Base-by-base conservation (phyloP, 495 filamentous ascomycete genomes). In the Daldinia childiae region DNA sequence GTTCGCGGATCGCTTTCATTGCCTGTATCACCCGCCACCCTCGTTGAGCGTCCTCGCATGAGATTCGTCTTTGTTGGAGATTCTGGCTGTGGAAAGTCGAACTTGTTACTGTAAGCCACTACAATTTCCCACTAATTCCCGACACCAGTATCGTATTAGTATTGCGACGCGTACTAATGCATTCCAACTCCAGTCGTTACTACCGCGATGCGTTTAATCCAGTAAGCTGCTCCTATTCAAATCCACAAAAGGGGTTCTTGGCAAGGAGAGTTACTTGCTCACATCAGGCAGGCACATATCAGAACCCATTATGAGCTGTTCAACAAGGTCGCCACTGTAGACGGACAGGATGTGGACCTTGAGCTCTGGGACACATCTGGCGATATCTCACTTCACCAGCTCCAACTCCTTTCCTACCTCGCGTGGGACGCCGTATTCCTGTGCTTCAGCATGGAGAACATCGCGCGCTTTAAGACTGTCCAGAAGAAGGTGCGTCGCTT, bases 331-430 rank as follows among this genome's bases (percentile, higher is more conserved):
- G 38, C 39, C 17, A 38, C 11, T 0, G 62, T 77, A 8, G 71
- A 77, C 11, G 68, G 30, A 11, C 54, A 68, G 11, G 62, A 68
- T 5, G 59, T 73, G 17, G 67, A 73, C 17, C 52, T 79, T 11
- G 77, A 79, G 32, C 59, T 79, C 11, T 78, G 72, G 77, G 77
- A 79, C 41, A 78, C 74, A 8, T 73, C 73, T 29, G 77, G 77
- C 1, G 67, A 74, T 8, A 2, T 69, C 15, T 36, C 45, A 3
- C 38, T 74, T 11, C 66, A 75, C 29, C 76, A 76, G 11, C 69
- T 79, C 0, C 50, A 62, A 36, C 56, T 64, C 9, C 60, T 76
- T 8, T 74, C 66, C 29, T 79, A 79, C 58, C 56, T 79, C n/a
- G 58, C 58, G 1, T 79, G 74, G 72, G 77, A 79, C 24, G 72